Evolutionary conservation across 2,329 filamentous ascomycete species (phyloP), one percentile per base, ranked within the genome.

Genomic region (Colletotrichum sp.): DNA sequence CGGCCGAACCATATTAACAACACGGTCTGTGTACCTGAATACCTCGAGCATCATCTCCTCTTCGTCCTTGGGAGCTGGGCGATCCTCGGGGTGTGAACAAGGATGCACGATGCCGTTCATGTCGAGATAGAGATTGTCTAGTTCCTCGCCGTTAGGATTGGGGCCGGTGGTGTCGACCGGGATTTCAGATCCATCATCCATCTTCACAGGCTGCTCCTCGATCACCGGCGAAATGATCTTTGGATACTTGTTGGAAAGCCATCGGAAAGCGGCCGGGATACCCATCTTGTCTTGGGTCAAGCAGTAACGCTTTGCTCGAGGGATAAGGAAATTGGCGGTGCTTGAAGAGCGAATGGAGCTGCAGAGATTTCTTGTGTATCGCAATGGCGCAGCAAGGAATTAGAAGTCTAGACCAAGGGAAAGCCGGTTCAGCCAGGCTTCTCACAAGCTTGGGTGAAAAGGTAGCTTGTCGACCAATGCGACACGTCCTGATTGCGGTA

Each of bases 21-120:
- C 96, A 76, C 97, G 94, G 83, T 99, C 96, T n/a, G 97, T 99
- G 86, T 99, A 99, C 83, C 94, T 95, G 89, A 99, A 99, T 77
- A 99, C 93, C 82, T 97, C 97, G 80, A 98, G 84, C 97, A 99
- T 99, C 97, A 99, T 99, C 87, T 98, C 97, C 84, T 98, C 95
- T 87, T 99, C 97, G 76, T 97, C 96, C 81, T 94, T 94, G 13
- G 97, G 97, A 6, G 97, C 92, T 3, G 97, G 96, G 77, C 93
- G 92, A 82, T 98, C 96, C 84, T 99, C 97, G 1, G 97, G 97
- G 86, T 99, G 97, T 62, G 96, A 98, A 87, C 97, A 99, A 36
- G 97, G 97, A 88, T 99, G 97, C 48, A 99, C 97, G 79, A 99
- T 99, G 83, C 97, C 97, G 85, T 99, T 99, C 96, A 99, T 98